Conservation (phyloP, 768 basidiomycete species). For the Roridomyces roridus region DNA sequence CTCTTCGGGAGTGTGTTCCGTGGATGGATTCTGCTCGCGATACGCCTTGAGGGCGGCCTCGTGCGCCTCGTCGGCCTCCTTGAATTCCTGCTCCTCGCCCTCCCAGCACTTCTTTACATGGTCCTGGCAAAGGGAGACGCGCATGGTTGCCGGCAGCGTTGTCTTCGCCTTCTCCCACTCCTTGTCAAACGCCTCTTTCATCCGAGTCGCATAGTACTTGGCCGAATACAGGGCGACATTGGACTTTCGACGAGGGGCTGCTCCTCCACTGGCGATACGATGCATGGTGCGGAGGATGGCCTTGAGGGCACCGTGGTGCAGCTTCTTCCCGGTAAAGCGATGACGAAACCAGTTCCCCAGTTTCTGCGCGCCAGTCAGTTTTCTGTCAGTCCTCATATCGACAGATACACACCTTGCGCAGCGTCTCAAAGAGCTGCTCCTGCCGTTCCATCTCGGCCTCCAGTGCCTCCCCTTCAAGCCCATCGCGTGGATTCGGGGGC, state of each 20-base stretch:
- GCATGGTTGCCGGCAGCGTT: background rate
- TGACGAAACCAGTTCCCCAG: constrained; percentile 9
- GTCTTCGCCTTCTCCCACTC: background rate
- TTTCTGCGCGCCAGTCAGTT: constrained; percentile 2
- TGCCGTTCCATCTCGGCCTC: background rate
- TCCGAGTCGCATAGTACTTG: background rate
- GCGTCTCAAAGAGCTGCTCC: background rate
- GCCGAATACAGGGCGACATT: background rate
- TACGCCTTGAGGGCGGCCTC: background rate
- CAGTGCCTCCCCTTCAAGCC: background rate
- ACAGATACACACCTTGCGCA: background rate
- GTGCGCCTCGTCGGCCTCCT: background rate
- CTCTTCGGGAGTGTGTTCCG: background rate
- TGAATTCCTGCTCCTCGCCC: background rate
- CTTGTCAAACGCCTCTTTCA: background rate
- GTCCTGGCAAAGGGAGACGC: background rate
- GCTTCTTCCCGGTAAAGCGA: background rate
- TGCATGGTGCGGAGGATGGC: constrained; percentile 3
- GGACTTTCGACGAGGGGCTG: constrained; percentile 2
- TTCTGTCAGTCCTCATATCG: background rate
- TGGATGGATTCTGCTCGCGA: background rate
- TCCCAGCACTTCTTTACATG: background rate
- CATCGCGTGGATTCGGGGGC: background rate
- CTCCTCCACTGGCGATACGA: background rate
- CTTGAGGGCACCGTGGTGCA: background rate